Evolutionary conservation across 495 filamentous ascomycete genomes (phyloP).

Genomic region (Letharia lupina): DNA sequence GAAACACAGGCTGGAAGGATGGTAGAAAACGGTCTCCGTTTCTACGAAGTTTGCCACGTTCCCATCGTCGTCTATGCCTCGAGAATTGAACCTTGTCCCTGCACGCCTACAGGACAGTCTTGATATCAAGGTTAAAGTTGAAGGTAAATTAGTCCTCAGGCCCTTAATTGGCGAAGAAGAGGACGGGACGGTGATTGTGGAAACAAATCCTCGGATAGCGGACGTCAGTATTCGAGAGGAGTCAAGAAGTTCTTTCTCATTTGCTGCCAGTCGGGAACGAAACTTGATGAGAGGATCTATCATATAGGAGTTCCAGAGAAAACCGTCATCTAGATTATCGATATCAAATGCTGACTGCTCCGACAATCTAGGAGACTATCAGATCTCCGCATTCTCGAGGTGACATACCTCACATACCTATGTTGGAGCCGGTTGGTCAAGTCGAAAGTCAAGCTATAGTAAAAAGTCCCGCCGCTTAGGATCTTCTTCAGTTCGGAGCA

Average conservation of each 20-base stretch:
- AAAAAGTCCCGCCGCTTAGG: constrained; percentile 89
- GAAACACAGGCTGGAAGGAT: constrained; percentile 65
- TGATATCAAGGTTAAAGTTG: constrained; percentile 79
- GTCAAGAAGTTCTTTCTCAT: constrained; percentile 69
- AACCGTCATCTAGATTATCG: constrained; percentile 76
- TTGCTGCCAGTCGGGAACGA: constrained; percentile 62
- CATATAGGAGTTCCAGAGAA: constrained; percentile 98
- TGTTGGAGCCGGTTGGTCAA: constrained; percentile 90
- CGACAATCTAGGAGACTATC: constrained; percentile 33
- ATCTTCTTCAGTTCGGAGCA: constrained; percentile 85
- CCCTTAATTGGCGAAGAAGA: constrained; percentile 35
- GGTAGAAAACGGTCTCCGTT: constrained; percentile 61
- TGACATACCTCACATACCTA: constrained; percentile 48
- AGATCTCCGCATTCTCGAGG: neutral
- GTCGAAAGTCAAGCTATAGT: constrained; percentile 96
- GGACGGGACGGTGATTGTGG: constrained; percentile 73
- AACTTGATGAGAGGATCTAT: constrained; percentile 85
- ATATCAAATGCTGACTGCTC: constrained; percentile 60
- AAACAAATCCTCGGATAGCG: constrained; percentile 86
- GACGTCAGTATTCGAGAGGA: constrained; percentile 81
- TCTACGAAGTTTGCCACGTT: constrained; percentile 92
- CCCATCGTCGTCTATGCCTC: constrained; percentile 95
- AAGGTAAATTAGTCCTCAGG: constrained; percentile 59
- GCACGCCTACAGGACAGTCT: constrained; percentile 85
- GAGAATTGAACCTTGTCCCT: constrained; percentile 90